Evolutionary conservation across 306 rosid genomes (phyloP).

Genomic region (Oemleria cerasiformis): DNA sequence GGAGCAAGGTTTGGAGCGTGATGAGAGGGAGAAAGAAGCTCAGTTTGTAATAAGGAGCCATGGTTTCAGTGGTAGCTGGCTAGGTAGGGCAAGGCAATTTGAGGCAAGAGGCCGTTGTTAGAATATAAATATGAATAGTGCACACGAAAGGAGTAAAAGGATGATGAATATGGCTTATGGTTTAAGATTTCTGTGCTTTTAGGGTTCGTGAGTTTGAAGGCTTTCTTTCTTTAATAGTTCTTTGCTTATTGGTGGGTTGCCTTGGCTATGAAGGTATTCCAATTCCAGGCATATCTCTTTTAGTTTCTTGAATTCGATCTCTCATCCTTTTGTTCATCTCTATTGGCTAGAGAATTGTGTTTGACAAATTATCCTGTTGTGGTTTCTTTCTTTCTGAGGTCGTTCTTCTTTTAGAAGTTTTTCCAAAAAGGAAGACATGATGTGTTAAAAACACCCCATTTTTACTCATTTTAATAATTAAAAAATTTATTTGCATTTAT

Average conservation of each 20-base stretch:
- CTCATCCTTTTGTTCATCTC: neutral
- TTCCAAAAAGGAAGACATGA: too few relatives aligned
- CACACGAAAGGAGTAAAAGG: neutral
- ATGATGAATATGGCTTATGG: neutral
- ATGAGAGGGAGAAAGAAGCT: neutral
- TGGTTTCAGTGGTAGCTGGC: neutral
- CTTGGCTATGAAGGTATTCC: slow-evolving; percentile 14
- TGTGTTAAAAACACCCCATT: too few relatives aligned
- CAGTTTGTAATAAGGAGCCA: slow-evolving; percentile 5
- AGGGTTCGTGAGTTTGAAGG: neutral
- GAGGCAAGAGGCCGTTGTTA: neutral
- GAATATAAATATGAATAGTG: neutral
- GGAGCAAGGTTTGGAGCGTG: neutral
- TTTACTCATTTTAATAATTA: too few relatives aligned
- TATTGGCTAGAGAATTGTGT: neutral
- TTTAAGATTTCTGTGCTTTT: neutral
- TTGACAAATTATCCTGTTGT: neutral
- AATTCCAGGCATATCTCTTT: neutral
- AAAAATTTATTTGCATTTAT: too few relatives aligned
- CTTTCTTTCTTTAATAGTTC: neutral
- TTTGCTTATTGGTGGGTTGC: slow-evolving; percentile 1
- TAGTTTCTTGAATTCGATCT: neutral
- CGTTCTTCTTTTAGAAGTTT: too few relatives aligned
- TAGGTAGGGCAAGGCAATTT: neutral
- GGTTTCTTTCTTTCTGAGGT: too few relatives aligned